Evolutionary conservation across 108 stramenopile genomes (phyloP), one percentile per base, ranked within the genome.

Genomic region (Cyclotella kingstonii): DNA sequence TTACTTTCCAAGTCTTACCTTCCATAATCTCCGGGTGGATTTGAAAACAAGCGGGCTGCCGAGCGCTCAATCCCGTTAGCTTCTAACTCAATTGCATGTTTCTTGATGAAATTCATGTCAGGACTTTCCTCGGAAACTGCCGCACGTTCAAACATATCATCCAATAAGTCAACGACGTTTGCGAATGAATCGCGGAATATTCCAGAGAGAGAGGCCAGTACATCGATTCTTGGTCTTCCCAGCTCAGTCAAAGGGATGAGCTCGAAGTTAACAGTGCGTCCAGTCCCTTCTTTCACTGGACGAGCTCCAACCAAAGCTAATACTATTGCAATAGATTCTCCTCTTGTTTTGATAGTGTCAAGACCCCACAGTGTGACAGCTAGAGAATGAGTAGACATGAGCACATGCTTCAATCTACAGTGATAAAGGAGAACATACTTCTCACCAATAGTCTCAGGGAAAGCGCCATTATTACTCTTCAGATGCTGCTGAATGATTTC

Each of bases 121-220:
- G 54, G 55, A 5, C 78, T 71, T 68, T 90, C 91, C 41, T 92
- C 83, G 14, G 82, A 74, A 0, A 26, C 10, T 0, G 89, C 85
- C 1, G 74, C 73, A 10, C 85, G 63, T 48, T 86, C 85, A 54
- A 90, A 90, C 76, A 90, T 85, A 61, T 93, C 92, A 48, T 93
- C 92, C 36, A 93, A 55, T 34, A 93, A 63, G 52, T 90, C 89
- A 10, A 93, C 89, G 19, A 93, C 68, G 68, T 93, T 93, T 28
- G 87, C 87, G 74, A 93, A 93, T 19, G 87, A 87, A 71, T 93
- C 92, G 18, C 91, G 52, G 47, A 93, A 93, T 19, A 93, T 90
- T 0, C 92, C 92, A 52, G 71, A 75, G 11, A 93, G 76, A 25
- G 85, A 85, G 5, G 92, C 92, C 5, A 93, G 76, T 18, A 90